Percentiles rank a stretch among this genome's conserved stretches.
phyloP scores from a whole-genome alignment of 2,329 filamentous ascomycete species.

The Cercospora sojina region DNA sequence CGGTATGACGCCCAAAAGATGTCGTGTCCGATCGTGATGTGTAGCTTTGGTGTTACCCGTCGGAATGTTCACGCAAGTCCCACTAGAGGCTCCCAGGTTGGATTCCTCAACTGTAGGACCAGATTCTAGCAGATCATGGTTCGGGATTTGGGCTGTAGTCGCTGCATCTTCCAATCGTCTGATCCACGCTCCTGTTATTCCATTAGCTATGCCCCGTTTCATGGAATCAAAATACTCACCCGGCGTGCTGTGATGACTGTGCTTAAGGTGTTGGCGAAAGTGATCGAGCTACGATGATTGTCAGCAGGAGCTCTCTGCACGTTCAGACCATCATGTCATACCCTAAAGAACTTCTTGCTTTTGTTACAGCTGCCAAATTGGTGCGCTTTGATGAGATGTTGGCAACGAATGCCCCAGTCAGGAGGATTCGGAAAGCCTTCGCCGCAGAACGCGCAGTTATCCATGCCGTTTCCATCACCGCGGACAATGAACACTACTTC shows the following conservation, averaged over 20 bases:
- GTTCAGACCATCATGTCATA: background rate
- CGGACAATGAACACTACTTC: background rate
- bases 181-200: background rate
- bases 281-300: background rate
- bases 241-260: background rate
- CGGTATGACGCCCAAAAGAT: background rate
- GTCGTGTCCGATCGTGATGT: background rate
- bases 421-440: slow-evolving; percentile 7
- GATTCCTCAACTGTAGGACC: background rate
- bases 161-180: background rate
- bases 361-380: slow-evolving; percentile 8
- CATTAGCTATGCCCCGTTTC: background rate
- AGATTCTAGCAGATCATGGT: background rate
- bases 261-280: slow-evolving; percentile 7
- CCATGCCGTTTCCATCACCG: background rate
- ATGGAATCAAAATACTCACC: background rate
- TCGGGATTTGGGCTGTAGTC: background rate
- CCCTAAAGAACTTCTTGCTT: slow-evolving; percentile 2
- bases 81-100: background rate
- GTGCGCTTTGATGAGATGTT: slow-evolving; percentile 10
- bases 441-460: slow-evolving; percentile 4
- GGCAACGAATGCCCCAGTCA: slow-evolving; percentile 8
- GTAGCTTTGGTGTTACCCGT: background rate
- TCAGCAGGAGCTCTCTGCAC: background rate
- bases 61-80: background rate